phyloP scores from a whole-genome alignment of 1,284 basidiomycete species.

The Fomitopsis palustris region DNA sequence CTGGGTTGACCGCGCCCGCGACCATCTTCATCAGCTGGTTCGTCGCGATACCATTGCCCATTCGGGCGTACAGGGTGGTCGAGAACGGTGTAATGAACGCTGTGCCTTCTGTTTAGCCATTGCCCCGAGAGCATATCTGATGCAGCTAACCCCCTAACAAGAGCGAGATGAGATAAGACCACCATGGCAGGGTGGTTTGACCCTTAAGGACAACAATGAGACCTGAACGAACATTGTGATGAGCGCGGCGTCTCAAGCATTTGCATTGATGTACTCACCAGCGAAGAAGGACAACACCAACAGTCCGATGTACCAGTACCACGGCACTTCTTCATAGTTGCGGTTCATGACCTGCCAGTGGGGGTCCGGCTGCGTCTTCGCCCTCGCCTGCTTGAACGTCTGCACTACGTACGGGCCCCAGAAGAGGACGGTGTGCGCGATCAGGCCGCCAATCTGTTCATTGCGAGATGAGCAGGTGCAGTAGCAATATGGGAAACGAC shows the following conservation, averaged over 20 bases:
- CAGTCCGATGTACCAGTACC: constrained; percentile 52
- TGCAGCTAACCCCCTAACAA: constrained; percentile 19
- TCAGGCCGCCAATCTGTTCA: constrained; percentile 52
- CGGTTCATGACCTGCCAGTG: constrained; percentile 45
- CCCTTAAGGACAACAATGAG: constrained; percentile 55
- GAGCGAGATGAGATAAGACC: constrained; percentile 49
- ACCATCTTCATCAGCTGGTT: constrained; percentile 68
- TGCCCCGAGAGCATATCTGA: neutral
- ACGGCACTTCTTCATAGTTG: constrained; percentile 49
- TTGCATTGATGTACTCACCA: constrained; percentile 28
- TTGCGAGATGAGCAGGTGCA: neutral
- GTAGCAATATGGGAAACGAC: constrained; percentile 11
- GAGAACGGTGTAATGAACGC: constrained; percentile 40
- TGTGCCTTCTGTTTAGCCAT: constrained; percentile 5
- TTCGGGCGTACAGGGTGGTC: constrained; percentile 40
- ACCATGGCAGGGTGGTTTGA: constrained; percentile 61
- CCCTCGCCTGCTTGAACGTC: constrained; percentile 46
- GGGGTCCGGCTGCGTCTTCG: constrained; percentile 48
- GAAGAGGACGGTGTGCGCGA: constrained; percentile 59
- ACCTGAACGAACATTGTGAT: constrained; percentile 29
- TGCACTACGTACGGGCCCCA: constrained; percentile 50
- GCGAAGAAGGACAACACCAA: constrained; percentile 49
- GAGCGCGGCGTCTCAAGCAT: neutral
- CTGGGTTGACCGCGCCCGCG: constrained; percentile 57
- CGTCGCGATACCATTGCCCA: constrained; percentile 58